phyloP scores from a whole-genome alignment of 1,284 basidiomycete genomes.

The Fistulina hepatica region DNA sequence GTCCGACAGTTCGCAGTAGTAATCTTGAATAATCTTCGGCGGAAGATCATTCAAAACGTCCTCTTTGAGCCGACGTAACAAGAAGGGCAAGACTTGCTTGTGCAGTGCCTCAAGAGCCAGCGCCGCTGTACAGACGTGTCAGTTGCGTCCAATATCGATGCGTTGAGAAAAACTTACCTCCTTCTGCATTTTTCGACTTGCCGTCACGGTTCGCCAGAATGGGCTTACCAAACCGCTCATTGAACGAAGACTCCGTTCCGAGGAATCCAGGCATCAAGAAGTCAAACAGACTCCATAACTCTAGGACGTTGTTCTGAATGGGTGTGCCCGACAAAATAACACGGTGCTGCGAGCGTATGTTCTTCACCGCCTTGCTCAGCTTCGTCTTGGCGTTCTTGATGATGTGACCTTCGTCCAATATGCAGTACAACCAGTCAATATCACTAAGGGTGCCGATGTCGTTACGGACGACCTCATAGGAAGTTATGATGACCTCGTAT shows the following conservation, averaged over 20 bases:
- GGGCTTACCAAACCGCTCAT: conserved; percentile 92
- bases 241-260: conserved; percentile 91
- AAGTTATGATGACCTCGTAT: conserved; percentile 89
- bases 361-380: conserved; percentile 93
- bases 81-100: conserved; percentile 98
- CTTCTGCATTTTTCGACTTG: conserved; percentile 91
- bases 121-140: conserved; percentile 46
- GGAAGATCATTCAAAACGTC: conserved; percentile 95
- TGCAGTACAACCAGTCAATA: conserved; percentile 89
- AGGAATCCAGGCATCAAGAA: conserved; percentile 99
- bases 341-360: conserved; percentile 83
- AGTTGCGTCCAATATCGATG: conserved; percentile 7
- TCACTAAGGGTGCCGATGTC: conserved; percentile 75
- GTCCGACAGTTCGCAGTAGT: conserved; percentile 95
- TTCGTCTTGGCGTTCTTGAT: conserved; percentile 99
- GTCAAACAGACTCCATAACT: conserved; percentile 98
- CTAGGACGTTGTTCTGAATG: conserved; percentile 98
- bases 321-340: conserved; percentile 95
- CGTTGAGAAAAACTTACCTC: conserved; percentile 44
- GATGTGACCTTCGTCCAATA: conserved; percentile 96
- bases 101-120: conserved; percentile 92
- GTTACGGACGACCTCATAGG: conserved; percentile 96
- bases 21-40: conserved; percentile 99
- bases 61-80: conserved; percentile 93
- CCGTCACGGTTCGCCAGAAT: conserved; percentile 93